Conservation (phyloP, 805 yeast genomes). For the Teunomyces atbi region DNA sequence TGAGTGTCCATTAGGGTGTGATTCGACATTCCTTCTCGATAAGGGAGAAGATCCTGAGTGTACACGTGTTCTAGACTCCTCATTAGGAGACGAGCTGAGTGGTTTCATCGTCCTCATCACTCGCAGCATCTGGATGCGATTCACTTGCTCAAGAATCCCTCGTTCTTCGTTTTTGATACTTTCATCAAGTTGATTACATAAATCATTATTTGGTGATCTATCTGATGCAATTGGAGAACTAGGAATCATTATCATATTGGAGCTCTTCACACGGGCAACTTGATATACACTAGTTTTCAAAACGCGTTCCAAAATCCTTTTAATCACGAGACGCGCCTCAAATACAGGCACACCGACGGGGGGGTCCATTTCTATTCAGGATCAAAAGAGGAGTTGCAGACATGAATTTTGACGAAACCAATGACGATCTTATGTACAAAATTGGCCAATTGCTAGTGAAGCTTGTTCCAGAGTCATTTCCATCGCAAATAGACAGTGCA, state of each 20-base stretch:
- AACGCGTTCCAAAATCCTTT: background rate
- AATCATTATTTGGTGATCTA: background rate
- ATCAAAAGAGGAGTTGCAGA: background rate
- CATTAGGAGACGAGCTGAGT: conserved; percentile 3
- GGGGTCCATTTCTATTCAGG: background rate
- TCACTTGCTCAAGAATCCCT: conserved; percentile 4
- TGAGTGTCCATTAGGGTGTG: conserved; percentile 6
- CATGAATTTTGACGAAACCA: background rate
- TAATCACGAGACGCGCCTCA: background rate
- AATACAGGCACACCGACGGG: background rate
- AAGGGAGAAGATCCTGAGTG: background rate
- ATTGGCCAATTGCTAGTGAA: background rate
- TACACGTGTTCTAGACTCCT: background rate
- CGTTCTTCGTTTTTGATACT: background rate
- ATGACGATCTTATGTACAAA: background rate
- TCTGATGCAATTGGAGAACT: background rate
- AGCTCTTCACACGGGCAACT: background rate
- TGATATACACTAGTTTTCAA: background rate
- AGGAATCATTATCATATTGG: background rate
- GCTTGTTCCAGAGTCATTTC: background rate
- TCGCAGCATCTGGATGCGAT: conserved; percentile 17
- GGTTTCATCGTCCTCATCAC: conserved; percentile 15
- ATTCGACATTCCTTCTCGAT: background rate
- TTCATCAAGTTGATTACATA: background rate
- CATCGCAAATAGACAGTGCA: background rate